Evolutionary conservation across 2,329 filamentous ascomycete genomes (phyloP), one percentile per base, ranked within the genome.

Genomic region (Pseudopyricularia cyperi): DNA sequence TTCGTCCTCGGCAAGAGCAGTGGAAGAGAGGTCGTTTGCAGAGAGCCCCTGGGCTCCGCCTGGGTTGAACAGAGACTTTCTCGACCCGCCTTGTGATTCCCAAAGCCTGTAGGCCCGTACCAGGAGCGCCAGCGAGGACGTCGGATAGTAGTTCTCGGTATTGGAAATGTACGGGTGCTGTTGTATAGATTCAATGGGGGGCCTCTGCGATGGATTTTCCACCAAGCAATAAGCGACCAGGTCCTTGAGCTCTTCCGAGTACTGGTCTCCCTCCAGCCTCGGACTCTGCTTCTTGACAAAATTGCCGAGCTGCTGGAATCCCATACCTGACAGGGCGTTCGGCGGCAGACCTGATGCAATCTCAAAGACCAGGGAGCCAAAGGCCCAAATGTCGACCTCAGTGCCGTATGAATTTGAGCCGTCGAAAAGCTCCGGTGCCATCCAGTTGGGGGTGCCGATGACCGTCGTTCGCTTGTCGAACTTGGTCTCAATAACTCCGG

Each of bases 391-490:
- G 59, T 93, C 87, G 44, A 85, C 80, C 60, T 85, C 82, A 14
- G 80, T 83, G 54, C 83, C 83, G 62, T 86, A 86, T 5, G 80
- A 79, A 9, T 76, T 72, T 4, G 76, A 71, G 28, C 39, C 50
- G 53, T 83, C 79, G 58, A 86, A 83, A 12, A 91, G 73, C 60
- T 93, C 88, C 0, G 85, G 86, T 0, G 88, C 85, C 87, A 93
- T 90, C 85, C 87, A 93, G 65, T 90, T 82, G 3, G 84, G 83
- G 0, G 88, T 93, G 22, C 87, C 87, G 52, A 91, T 85, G 48
- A 91, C 83, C 1, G 87, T 91, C 4, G 83, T 83, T 51, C 87
- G 74, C 67, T 93, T 93, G 59, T 86, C 82, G 52, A 82, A 76
- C 57, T 86, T 83, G 42, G 76, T 83, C 62, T 90, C 85, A 53